Evolutionary conservation across 495 filamentous ascomycete species (phyloP).

Genomic region (Annulohypoxylon stygium): DNA sequence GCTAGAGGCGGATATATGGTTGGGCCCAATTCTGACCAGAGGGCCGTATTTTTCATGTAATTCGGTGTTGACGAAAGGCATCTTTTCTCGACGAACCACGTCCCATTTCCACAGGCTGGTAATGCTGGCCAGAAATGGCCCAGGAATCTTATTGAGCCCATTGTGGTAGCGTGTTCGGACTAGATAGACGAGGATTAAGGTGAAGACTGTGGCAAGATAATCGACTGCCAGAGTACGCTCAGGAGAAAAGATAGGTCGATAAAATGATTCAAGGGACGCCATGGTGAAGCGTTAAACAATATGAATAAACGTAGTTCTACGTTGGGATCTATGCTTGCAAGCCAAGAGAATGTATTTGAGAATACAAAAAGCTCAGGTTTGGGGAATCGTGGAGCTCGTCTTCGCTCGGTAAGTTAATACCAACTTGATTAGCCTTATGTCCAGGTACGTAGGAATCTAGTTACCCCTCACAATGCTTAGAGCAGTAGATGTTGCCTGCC

Average conservation of each 20-base stretch:
- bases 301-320: neutral
- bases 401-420: neutral
- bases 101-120: constrained; percentile 34
- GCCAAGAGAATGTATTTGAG: neutral
- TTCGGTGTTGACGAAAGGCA: constrained; percentile 20
- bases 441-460: neutral
- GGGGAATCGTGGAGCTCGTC: neutral
- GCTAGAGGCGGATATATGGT: constrained; percentile 43
- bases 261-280: neutral
- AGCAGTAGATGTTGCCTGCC: neutral
- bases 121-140: constrained; percentile 21
- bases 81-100: constrained; percentile 23
- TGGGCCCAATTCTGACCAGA: constrained; percentile 49
- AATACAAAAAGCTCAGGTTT: neutral
- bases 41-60: constrained; percentile 42
- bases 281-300: neutral
- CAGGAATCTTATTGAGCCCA: constrained; percentile 7
- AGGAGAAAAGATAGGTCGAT: neutral
- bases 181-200: constrained; percentile 2
- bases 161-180: constrained; percentile 14
- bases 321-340: neutral
- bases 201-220: neutral
- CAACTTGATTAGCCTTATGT: neutral
- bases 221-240: neutral
- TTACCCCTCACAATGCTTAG: neutral